Base-by-base conservation (phyloP, 2,329 filamentous ascomycete species). In the Annulohypoxylon truncatum region DNA sequence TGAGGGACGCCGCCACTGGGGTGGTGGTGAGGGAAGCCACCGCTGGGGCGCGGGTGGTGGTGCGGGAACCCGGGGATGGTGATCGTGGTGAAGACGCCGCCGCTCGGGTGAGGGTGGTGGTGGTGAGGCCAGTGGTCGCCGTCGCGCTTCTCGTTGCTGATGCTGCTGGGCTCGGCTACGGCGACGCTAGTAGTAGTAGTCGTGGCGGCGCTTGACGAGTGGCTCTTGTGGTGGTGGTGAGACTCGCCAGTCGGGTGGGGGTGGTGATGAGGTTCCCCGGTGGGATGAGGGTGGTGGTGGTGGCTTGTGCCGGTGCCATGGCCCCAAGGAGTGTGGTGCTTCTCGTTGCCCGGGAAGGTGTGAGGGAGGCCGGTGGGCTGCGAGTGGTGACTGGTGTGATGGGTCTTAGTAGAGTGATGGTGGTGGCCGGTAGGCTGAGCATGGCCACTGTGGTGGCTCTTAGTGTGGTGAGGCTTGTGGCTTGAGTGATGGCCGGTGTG, bases 11-110 rank as follows among this genome's bases (percentile, higher is more conserved):
- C 50, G 33, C 54, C 31, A 20, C 29, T 59, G 2, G 56, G 50
- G 20, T 38, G 31, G n/a, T n/a, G n/a, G 51, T 55, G 61, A 40
- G 55, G 61, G 44, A 51, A 51, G 29, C 56, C 50, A 26, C 54
- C 31, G 26, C 29, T 59, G 2, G 56, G 50, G 20, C 26, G 31
- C 7, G 56, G 50, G 20, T 52, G 48, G 13, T 15, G 44, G 10
- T 38, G 50, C 33, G 50, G 50, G 48, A 38, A 38, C 18, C 15
- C 38, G 2, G 33, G 50, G 6, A 46, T 28, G 33, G 33, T 40
- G 35, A 18, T 51, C 26, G n/a, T 24, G 33, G 12, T 40, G 46
- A 22, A 35, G 47, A 48, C 42, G 31, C 35, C 38, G 20, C 29
- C 47, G 48, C 13, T 35, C 7, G 50, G 50, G 50, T 26, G 18